phyloP scores from a whole-genome alignment of 163 green algal species.

The Prototheca stagnorum region DNA sequence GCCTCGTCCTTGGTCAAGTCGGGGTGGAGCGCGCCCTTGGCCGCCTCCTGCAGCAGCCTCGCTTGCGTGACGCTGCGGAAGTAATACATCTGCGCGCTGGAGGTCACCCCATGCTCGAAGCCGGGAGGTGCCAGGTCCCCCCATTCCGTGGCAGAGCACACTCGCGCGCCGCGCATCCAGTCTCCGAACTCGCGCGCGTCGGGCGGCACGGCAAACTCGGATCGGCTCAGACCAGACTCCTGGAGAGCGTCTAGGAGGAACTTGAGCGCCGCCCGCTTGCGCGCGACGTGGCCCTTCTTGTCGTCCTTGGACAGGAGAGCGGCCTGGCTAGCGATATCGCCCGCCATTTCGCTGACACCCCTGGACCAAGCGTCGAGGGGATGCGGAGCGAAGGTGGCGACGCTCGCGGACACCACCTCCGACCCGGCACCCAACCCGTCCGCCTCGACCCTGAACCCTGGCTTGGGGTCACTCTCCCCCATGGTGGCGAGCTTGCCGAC shows the following conservation, averaged over 20 bases:
- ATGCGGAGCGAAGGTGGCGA: too few species aligned
- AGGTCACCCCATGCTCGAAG: background rate
- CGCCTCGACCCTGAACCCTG: too few species aligned
- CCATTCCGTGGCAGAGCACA: background rate
- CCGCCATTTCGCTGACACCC: too few species aligned
- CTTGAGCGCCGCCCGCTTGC: conserved; percentile 81
- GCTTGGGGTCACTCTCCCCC: too few species aligned
- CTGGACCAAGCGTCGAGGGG: too few species aligned
- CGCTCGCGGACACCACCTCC: too few species aligned
- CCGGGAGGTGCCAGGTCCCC: background rate
- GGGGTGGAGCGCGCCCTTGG: conserved; percentile 23
- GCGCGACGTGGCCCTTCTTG: conserved; percentile 42
- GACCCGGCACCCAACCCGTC: too few species aligned
- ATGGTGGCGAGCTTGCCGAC: too few species aligned
- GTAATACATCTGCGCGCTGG: background rate
- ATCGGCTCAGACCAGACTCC: too few species aligned
- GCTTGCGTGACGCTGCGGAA: background rate
- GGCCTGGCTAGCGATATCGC: too few species aligned
- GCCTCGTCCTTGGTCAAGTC: conserved; percentile 58
- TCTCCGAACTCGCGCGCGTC: too few species aligned
- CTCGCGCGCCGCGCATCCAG: background rate
- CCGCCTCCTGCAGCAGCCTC: conserved; percentile 1
- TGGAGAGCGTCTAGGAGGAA: conserved; percentile 49
- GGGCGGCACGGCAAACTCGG: background rate
- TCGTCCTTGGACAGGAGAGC: too few species aligned